phyloP scores from a whole-genome alignment of 805 yeast genomes.

The Trichomonascus vanleenenianus region DNA sequence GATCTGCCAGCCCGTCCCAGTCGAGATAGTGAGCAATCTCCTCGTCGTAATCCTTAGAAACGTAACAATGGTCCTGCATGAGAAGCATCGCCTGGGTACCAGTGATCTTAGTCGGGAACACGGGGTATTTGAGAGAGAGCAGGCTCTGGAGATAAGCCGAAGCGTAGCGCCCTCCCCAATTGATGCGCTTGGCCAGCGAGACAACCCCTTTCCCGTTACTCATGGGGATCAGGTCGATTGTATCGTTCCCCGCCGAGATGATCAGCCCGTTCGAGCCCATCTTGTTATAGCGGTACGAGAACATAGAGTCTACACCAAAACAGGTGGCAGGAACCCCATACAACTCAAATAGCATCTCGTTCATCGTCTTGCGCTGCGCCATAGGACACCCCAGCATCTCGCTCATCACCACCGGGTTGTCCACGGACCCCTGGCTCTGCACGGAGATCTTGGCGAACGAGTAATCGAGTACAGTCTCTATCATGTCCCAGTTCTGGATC shows the following conservation, averaged over 20 bases:
- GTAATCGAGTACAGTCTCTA: slow-evolving; percentile 78
- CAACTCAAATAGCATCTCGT: slow-evolving; percentile 79
- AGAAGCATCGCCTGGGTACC: slow-evolving; percentile 56
- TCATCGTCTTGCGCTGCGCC: slow-evolving; percentile 64
- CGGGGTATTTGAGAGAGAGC: slow-evolving; percentile 79
- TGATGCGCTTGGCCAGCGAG: slow-evolving; percentile 67
- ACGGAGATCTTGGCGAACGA: slow-evolving; percentile 75
- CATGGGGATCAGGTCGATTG: slow-evolving; percentile 78
- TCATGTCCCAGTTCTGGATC: slow-evolving; percentile 86
- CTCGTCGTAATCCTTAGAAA: slow-evolving; percentile 56
- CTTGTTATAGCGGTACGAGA: slow-evolving; percentile 62
- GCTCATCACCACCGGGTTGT: slow-evolving; percentile 73
- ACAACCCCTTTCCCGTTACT: slow-evolving; percentile 58
- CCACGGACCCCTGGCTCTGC: slow-evolving; percentile 41
- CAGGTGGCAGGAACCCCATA: slow-evolving; percentile 68
- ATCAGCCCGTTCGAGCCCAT: slow-evolving; percentile 51
- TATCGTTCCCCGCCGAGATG: slow-evolving; percentile 73
- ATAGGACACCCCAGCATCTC: slow-evolving; percentile 69
- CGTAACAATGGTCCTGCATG: slow-evolving; percentile 71
- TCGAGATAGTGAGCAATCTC: slow-evolving; percentile 55
- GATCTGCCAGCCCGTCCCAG: slow-evolving; percentile 52
- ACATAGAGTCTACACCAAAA: slow-evolving; percentile 77
- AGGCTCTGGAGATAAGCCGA: slow-evolving; percentile 54
- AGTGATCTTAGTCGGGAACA: slow-evolving; percentile 71
- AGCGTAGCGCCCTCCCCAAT: slow-evolving; percentile 85